phyloP scores from a whole-genome alignment of 495 filamentous ascomycete species.

The Penicillium mononematosum region DNA sequence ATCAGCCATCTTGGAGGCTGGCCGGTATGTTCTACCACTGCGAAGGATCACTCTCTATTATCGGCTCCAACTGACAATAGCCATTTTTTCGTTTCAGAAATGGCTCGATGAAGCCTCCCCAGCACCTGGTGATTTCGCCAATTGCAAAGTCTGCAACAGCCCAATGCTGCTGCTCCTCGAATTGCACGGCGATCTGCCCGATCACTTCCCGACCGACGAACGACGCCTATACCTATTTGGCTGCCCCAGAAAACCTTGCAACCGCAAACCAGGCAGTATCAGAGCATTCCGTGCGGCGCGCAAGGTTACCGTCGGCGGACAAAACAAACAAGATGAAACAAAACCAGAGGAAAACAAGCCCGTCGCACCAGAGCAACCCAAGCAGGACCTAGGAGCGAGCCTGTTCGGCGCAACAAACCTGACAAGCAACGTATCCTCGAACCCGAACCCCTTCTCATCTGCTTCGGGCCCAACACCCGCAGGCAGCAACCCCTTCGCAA shows the following conservation, averaged over 20 bases:
- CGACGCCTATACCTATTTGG: slow-evolving; percentile 80
- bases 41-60: not conserved
- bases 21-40: slow-evolving; percentile 60
- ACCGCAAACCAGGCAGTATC: slow-evolving; percentile 77
- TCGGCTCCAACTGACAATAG: slow-evolving; percentile 10
- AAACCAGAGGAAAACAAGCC: slow-evolving; percentile 36
- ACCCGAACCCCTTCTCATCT: slow-evolving; percentile 58
- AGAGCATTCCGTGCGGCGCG: slow-evolving; percentile 66
- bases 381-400: slow-evolving; percentile 56
- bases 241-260: slow-evolving; percentile 76
- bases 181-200: slow-evolving; percentile 86
- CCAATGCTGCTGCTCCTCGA: slow-evolving; percentile 84
- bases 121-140: slow-evolving; percentile 75
- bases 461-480: slow-evolving; percentile 23
- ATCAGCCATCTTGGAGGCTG: slow-evolving; percentile 85
- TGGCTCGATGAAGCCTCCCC: slow-evolving; percentile 71
- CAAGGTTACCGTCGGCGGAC: slow-evolving; percentile 31
- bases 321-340: slow-evolving; percentile 33
- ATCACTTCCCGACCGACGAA: slow-evolving; percentile 81
- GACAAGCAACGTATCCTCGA: slow-evolving; percentile 46
- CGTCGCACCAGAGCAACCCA: slow-evolving; percentile 30
- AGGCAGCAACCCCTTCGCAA: slow-evolving; percentile 50
- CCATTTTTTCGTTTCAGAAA: slow-evolving; percentile 50
- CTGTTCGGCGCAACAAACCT: slow-evolving; percentile 52
- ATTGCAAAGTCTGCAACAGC: slow-evolving; percentile 85